A percentile compares a stretch with the other conserved stretches of the same genome.
Evolutionary conservation across 768 basidiomycete genomes (phyloP).

Genomic region (Candolleomyces eurysporus): DNA sequence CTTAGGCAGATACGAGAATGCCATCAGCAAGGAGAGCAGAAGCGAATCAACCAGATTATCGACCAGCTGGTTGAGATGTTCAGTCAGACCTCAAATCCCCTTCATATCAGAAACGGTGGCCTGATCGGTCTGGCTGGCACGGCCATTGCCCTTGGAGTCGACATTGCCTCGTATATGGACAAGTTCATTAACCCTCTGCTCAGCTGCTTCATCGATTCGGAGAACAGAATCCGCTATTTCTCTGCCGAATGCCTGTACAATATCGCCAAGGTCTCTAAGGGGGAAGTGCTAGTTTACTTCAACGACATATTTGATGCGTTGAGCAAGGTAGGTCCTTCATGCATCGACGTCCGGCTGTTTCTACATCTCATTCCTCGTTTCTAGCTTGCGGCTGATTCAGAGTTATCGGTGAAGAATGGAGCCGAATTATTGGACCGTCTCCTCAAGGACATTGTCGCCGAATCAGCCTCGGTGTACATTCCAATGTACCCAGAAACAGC

Average conservation of each 20-base stretch:
- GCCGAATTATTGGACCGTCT: conserved; percentile 94
- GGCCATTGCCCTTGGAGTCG: conserved; percentile 93
- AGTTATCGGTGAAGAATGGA: conserved; percentile 95
- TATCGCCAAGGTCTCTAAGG: conserved; percentile 95
- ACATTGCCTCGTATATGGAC: conserved; percentile 92
- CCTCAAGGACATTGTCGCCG: conserved; percentile 97
- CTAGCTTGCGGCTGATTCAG: conserved; percentile 94
- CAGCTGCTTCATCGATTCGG: conserved; percentile 88
- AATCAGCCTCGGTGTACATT: conserved; percentile 92
- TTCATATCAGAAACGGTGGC: conserved; percentile 92
- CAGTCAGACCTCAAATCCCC: conserved; percentile 73
- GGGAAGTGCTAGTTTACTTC: conserved; percentile 94
- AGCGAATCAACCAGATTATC: conserved; percentile 82
- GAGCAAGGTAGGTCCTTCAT: conserved; percentile 74
- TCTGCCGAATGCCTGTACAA: conserved; percentile 98
- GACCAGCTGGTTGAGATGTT: conserved; percentile 96
- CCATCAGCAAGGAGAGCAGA: conserved; percentile 75
- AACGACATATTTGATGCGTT: conserved; percentile 98
- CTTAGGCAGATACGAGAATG: conserved; percentile 82
- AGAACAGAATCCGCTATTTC: conserved; percentile 95
- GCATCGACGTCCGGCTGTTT: conserved; percentile 2
- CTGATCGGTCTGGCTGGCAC: conserved; percentile 95
- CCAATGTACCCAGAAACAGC: conserved; percentile 84
- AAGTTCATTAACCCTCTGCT: conserved; percentile 88
- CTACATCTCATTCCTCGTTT: conserved; percentile 8